Evolutionary conservation across 2,329 filamentous ascomycete genomes (phyloP), one percentile per base, ranked within the genome.

Genomic region (Hysterium pulicare): DNA sequence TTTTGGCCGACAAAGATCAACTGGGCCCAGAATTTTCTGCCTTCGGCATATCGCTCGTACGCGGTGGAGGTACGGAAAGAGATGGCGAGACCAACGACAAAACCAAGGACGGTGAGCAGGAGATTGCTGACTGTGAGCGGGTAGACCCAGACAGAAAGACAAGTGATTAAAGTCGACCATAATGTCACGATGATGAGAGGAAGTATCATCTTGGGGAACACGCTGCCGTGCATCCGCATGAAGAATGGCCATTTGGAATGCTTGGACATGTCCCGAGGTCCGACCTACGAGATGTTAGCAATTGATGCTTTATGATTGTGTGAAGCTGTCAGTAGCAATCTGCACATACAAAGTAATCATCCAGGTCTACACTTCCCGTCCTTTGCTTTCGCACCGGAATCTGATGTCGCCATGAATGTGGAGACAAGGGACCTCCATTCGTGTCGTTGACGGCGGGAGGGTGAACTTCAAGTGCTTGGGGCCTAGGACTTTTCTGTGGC

Each of bases 191-290:
- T 74, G 9, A 76, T 7, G 16, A 90, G 62, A 0, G 86, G 86
- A 5, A 90, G 59, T 30, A 90, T 79, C 77, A 90, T 80, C 58
- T 86, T 83, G 10, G 86, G 86, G 44, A 85, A 63, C 47, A 90
- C 82, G 48, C 82, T 86, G 54, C 86, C 86, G 62, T 88, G 85
- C 69, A 90, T 75, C 45, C 84, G 83, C 62, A 90, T 68, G 61
- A 89, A 85, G 49, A 82, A 77, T 15, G 86, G 86, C 76, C 84
- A 83, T 73, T 87, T 89, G 16, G 84, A 88, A 65, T 90, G 85
- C 56, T 79, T 79, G 44, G 81, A 74, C 50, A 87, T 78, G 61
- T 89, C 81, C 47, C 83, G 78, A 38, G 86, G 86, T 10, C 80
- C 81, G n/a, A 58, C 45, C 62, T 66, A 33, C 15, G 4, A 19